Base-by-base conservation (phyloP, 2,329 filamentous ascomycete species). In the Hymenoscyphus fructigenus region DNA sequence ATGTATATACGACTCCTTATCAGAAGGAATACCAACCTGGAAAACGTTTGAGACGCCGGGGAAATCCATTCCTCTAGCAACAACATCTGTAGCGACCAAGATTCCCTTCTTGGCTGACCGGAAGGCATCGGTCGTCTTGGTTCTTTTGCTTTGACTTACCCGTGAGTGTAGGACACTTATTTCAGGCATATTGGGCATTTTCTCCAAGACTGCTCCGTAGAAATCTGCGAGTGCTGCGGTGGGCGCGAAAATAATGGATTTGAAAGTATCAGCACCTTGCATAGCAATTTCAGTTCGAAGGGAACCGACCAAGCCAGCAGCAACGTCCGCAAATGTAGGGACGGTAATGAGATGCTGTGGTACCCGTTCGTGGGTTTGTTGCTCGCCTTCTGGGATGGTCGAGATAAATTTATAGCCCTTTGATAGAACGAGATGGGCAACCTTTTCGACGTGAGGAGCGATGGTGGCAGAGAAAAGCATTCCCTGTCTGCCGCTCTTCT, bases 401-500 rank as follows among this genome's bases (percentile, higher is more conserved):
- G 94, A 91, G 66, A 97, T 87, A 73, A 95, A 96, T 75, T 96
- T 87, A 78, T 96, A 98, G 70, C 92, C 84, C 66, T 83, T 82
- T 1, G 86, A 85, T 75, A 93, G 92, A 76, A 98, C 89, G 70
- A 92, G 92, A 70, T 81, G 79, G 66, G 96, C 94, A 59, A 98
- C 85, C 55, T 84, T 79, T 70, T 97, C 88, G 56, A 99, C 94
- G 68, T 93, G 87, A 65, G 85, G 84, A 57, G 94, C 92, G 36
- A 99, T 91, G 12, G 95, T 99, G 56, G 95, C 95, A 15, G 94
- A 98, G 77, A 96, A 97, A 78, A 99, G 89, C 73, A 99, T 87
- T 6, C 93, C 97, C 78, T 99, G 95, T 59, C 94, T 88, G 62
- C 90, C 83, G 66, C 89, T 85, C 61, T 88, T 78, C 0, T 76